Evolutionary conservation across 768 basidiomycete species (phyloP).

Genomic region (Kwoniella sp.): DNA sequence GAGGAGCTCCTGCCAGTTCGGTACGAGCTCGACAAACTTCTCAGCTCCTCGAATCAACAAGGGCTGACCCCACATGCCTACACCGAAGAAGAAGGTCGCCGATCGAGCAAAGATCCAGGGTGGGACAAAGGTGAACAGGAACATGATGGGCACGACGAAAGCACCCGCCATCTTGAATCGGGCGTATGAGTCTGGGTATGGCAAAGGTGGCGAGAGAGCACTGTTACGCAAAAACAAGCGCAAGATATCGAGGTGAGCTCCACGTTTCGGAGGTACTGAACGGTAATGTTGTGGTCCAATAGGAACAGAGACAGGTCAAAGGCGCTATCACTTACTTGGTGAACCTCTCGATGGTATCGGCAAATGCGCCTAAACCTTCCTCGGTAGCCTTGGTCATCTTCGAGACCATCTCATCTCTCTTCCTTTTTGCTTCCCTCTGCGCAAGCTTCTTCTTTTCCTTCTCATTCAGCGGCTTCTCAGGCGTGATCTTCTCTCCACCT

Average conservation of each 20-base stretch:
- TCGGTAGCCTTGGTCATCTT: conserved; percentile 55
- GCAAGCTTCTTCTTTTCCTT: conserved; percentile 51
- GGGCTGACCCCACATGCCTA: conserved; percentile 57
- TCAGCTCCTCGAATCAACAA: conserved; percentile 45
- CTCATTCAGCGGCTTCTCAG: conserved; percentile 38
- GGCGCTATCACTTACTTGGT: conserved; percentile 57
- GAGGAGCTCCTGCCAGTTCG: conserved; percentile 57
- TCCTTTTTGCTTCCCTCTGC: conserved; percentile 51
- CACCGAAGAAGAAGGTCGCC: conserved; percentile 54
- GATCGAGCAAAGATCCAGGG: conserved; percentile 53
- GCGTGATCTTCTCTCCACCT: conserved; percentile 32
- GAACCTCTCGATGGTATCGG: conserved; percentile 55
- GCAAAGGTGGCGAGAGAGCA: conserved; percentile 53
- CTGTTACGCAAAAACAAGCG: conserved; percentile 23
- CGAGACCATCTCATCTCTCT: conserved; percentile 55
- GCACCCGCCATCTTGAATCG: conserved; percentile 55
- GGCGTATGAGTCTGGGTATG: conserved; percentile 54
- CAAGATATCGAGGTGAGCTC: no score
- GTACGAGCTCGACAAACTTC: conserved; percentile 50
- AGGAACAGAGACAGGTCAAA: no score
- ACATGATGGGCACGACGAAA: conserved; percentile 53
- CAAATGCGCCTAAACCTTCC: conserved; percentile 54
- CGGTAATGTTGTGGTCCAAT: no score
- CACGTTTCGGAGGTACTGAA: no score
- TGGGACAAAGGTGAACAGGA: conserved; percentile 53